phyloP scores from a whole-genome alignment of 805 yeast species.

The Lipomyces yamanashiensis region DNA sequence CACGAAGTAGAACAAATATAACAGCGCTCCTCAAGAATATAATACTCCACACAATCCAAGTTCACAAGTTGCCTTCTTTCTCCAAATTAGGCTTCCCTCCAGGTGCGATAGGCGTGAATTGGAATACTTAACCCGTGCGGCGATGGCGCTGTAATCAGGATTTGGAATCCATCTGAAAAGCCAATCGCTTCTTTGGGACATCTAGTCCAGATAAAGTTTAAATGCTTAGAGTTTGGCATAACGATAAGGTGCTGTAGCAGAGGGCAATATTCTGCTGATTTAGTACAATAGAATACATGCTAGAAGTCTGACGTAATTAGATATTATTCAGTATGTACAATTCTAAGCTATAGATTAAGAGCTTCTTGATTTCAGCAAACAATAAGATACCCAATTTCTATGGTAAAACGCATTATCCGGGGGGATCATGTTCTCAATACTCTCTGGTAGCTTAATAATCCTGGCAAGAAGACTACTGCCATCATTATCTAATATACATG shows the following conservation, averaged over 20 bases:
- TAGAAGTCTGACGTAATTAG: not conserved
- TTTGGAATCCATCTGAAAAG: not conserved
- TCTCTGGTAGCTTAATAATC: slow-evolving; percentile 25
- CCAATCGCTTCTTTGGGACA: slow-evolving; percentile 11
- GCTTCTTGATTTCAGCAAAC: slow-evolving; percentile 17
- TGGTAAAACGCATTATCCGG: slow-evolving; percentile 7
- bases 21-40: not conserved
- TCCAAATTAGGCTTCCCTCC: slow-evolving; percentile 7
- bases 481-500: slow-evolving; percentile 24
- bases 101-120: not conserved
- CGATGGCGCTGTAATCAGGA: not conserved
- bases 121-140: slow-evolving; percentile 16
- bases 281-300: not conserved
- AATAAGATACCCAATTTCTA: slow-evolving; percentile 25
- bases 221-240: not conserved
- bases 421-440: slow-evolving; percentile 20
- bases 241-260: not conserved
- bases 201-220: slow-evolving; percentile 1
- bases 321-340: not conserved
- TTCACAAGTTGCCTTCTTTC: not conserved
- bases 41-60: not conserved
- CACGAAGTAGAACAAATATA: not conserved
- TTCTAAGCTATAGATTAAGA: not conserved
- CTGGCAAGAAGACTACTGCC: slow-evolving; percentile 26
- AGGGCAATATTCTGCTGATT: no score